Percentiles rank a stretch among this genome's conserved stretches.
These are phyloP conservation scores for Mallotus nudiflorus DNA, from an alignment of 345 rosid species.

Conservation along the genomic window DNA sequence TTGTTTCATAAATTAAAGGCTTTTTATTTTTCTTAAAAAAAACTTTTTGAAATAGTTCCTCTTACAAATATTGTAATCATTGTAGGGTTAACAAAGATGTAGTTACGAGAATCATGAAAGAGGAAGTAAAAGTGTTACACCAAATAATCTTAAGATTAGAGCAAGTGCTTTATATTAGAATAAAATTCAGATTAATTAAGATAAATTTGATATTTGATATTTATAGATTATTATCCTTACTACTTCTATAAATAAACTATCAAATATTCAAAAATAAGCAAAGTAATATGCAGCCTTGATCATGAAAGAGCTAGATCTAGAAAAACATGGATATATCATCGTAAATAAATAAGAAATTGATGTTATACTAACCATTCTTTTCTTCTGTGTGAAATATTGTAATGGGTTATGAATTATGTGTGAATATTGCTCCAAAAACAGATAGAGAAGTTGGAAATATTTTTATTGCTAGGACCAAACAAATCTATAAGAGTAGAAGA, in stretches of 20 bases:
- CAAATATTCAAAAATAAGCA: conserved; percentile 65
- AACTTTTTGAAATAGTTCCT: too few species aligned
- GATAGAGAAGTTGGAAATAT: conserved; percentile 66
- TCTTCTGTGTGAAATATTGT: not conserved
- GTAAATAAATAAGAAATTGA: conserved; percentile 31
- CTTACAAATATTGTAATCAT: too few species aligned
- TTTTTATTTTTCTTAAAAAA: too few species aligned
- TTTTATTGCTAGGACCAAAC: conserved; percentile 56
- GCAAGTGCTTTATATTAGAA: conserved; percentile 20
- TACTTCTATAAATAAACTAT: conserved; percentile 72
- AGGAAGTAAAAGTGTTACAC: conserved; percentile 45
- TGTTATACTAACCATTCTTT: not conserved
- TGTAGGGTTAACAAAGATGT: conserved; percentile 89
- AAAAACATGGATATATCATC: conserved; percentile 67
- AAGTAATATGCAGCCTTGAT: conserved; percentile 79
- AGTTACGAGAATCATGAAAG: conserved; percentile 72
- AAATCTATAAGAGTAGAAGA: conserved; percentile 55
- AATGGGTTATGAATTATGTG: not conserved
- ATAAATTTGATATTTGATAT: not conserved
- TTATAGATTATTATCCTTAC: conserved; percentile 68
- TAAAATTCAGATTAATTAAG: not conserved
- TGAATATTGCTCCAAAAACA: conserved; percentile 27
- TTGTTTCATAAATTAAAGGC: too few species aligned
- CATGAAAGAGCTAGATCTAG: conserved; percentile 86
- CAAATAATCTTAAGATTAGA: not conserved